Conservation (phyloP, 75 land plant genomes). For the Chamaecyparis obtusa region DNA sequence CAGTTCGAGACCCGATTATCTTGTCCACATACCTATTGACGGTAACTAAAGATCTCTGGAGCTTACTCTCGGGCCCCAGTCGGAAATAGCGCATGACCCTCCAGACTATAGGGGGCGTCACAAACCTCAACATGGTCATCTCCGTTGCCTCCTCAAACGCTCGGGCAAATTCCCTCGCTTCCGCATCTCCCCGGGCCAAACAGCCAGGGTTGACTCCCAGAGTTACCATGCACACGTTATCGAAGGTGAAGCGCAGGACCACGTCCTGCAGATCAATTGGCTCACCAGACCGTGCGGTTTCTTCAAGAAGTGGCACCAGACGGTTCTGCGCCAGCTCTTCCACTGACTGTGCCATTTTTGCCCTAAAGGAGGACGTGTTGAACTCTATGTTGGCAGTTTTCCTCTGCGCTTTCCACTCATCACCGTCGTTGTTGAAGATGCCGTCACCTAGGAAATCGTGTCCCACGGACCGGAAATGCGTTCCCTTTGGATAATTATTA, state of each 20-base stretch:
- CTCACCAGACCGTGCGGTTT: not conserved
- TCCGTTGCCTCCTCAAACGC: constrained; percentile 24
- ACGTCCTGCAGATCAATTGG: constrained; percentile 29
- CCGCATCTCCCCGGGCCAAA: not conserved
- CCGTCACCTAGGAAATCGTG: constrained; percentile 33
- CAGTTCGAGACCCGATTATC: constrained; percentile 11
- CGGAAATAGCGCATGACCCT: constrained; percentile 10
- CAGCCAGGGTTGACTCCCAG: constrained; percentile 28
- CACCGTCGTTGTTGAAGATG: constrained; percentile 30
- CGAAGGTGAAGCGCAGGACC: constrained; percentile 37
- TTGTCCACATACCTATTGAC: constrained; percentile 16
- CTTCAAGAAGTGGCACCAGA: constrained; percentile 5
- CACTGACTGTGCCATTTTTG: constrained; percentile 21
- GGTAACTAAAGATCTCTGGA: not conserved
- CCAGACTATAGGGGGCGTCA: constrained; percentile 19
- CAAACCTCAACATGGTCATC: constrained; percentile 5
- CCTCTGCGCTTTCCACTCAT: constrained; percentile 26
- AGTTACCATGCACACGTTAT: constrained; percentile 24
- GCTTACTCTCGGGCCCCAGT: constrained; percentile 18
- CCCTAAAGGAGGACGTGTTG: constrained; percentile 18
- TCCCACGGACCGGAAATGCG: not conserved
- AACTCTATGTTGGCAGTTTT: constrained; percentile 36
- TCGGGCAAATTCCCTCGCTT: constrained; percentile 3
- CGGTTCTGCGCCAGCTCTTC: constrained; percentile 17
- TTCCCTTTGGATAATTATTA: constrained; percentile 1